Evolutionary conservation across 2,329 filamentous ascomycete genomes (phyloP), one percentile per base, ranked within the genome.

Genomic region (Venturia aucupariae): DNA sequence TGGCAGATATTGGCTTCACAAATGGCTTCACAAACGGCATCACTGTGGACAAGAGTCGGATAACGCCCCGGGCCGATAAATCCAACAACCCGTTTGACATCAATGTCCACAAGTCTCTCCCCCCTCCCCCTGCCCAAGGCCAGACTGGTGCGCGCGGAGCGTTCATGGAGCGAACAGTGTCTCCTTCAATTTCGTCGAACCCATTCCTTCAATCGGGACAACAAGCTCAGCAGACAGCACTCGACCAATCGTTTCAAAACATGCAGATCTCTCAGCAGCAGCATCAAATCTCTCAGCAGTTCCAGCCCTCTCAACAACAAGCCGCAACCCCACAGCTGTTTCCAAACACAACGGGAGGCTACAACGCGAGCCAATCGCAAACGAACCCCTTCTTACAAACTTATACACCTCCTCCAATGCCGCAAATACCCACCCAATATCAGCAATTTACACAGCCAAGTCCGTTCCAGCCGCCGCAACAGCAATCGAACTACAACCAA

Each of bases 191-290:
- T 66, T 79, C 83, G 15, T 86, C 84, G 66, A 93, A 93, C 70
- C 90, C 90, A 5, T 93, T 92, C 69, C 82, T 87, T 64, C 60
- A 65, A 55, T 51, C 73, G 72, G 64, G 65, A 67, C 62, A 67
- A 55, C 67, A 66, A 22, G 13, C 22, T 15, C 73, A 72, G 24
- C 72, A 75, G 39, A 24, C 71, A 70, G 67, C 68, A 72, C 75
- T 92, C 22, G 85, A 86, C 67, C 84, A 89, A 69, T 85, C 89
- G 0, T 89, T 96, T 71, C 87, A 92, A 71, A 86, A 84, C 67
- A 81, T 96, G 75, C 86, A 90, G 44, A 77, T 96, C 2, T 85
- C 72, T 38, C 72, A 71, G 32, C 51, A 57, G 19, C 51, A 57
- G 27, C 70, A 71, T 44, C 92, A 74, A 83, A 86, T n/a, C 77